Conservation (phyloP, 352 stramenopile species). For the Phytopythium vexans region DNA sequence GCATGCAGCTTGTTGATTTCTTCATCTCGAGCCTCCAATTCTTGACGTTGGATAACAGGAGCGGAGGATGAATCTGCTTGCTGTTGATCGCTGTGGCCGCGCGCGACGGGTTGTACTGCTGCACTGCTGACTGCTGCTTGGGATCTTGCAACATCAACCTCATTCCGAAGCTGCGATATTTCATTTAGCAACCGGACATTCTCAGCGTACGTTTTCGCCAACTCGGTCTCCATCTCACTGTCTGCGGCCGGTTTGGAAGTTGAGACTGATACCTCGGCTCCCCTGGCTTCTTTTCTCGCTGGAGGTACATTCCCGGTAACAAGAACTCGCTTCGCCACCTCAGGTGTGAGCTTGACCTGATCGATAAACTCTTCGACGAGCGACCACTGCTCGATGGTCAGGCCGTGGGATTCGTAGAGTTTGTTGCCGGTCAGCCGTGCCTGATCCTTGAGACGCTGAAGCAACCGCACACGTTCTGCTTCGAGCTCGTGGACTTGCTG, state of each 20-base stretch:
- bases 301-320: background rate
- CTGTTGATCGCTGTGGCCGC: too few relatives aligned
- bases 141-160: constrained; percentile 21
- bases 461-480: constrained; percentile 46
- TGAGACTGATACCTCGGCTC: background rate
- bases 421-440: constrained; percentile 41
- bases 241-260: too few relatives aligned
- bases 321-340: constrained; percentile 45
- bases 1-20: background rate
- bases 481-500: constrained; percentile 63
- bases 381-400: constrained; percentile 53
- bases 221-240: constrained; percentile 14
- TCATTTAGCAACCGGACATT: constrained; percentile 29
- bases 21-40: background rate
- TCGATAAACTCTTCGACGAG: constrained; percentile 71
- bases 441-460: constrained; percentile 59
- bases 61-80: too few relatives aligned
- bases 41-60: too few relatives aligned
- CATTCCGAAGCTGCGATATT: constrained; percentile 26
- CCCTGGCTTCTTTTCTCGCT: background rate
- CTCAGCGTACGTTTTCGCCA: constrained; percentile 22
- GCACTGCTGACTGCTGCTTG: constrained; percentile 2
- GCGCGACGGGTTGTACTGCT: background rate
- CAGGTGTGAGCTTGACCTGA: constrained; percentile 48
- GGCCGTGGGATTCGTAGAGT: constrained; percentile 50